These are phyloP conservation scores for Solanum hybrid DNA, from an alignment of 305 asterid genomes.

Conservation along the genomic window DNA sequence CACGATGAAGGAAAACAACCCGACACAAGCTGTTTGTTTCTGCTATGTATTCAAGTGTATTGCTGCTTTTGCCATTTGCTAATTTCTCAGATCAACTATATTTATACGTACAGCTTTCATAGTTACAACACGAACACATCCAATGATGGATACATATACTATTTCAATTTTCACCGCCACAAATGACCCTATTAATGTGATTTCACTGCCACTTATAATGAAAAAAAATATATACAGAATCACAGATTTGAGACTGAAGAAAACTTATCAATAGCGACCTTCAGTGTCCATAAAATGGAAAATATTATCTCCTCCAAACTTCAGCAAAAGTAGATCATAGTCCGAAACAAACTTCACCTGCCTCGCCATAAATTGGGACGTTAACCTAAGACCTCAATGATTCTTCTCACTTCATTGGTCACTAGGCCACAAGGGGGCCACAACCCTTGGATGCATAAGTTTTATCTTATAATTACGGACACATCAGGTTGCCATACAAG, in stretches of 20 bases:
- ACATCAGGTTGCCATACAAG: neutral
- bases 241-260: neutral
- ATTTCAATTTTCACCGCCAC: neutral
- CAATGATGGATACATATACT: neutral
- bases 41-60: neutral
- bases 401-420: neutral
- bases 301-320: neutral
- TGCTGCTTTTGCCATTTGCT: neutral
- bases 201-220: neutral
- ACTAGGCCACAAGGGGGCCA: neutral
- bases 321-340: neutral
- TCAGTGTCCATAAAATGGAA: neutral
- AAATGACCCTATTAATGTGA: neutral
- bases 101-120: neutral
- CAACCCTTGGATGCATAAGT: neutral
- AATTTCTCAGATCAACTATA: neutral
- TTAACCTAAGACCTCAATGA: neutral
- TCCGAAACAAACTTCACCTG: neutral
- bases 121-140: neutral
- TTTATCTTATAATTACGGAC: neutral
- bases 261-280: neutral
- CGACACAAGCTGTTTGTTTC: neutral
- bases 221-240: neutral
- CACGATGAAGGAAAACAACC: conserved; percentile 12
- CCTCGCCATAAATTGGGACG: neutral